phyloP scores from a whole-genome alignment of 495 filamentous ascomycete genomes.

The Aspergillus haitiensis region DNA sequence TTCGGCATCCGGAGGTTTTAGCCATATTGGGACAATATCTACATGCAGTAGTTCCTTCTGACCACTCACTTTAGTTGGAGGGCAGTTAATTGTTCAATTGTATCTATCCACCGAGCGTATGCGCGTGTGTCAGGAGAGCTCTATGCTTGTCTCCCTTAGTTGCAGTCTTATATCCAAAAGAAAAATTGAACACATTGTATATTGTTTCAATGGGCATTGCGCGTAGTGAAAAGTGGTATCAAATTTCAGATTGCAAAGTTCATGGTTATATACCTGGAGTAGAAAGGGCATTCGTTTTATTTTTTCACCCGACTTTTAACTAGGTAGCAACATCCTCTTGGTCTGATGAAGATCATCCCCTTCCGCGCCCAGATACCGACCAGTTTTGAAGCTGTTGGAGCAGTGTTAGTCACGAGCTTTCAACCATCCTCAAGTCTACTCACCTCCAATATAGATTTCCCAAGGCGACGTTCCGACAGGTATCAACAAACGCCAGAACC shows the following conservation, averaged over 20 bases:
- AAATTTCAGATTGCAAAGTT: not conserved
- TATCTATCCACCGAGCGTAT: too few species aligned
- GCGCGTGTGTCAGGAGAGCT: not conserved
- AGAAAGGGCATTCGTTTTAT: not conserved
- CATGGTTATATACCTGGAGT: not conserved
- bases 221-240: not conserved
- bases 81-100: too few species aligned
- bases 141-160: not conserved
- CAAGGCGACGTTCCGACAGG: slow-evolving; percentile 18
- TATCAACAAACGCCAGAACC: slow-evolving; percentile 18
- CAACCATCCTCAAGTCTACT: not conserved
- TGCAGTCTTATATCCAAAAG: not conserved
- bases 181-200: not conserved
- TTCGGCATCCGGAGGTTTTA: too few species aligned
- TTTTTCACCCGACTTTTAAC: not conserved
- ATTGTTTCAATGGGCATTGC: not conserved
- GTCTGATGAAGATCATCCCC: slow-evolving; percentile 5
- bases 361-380: slow-evolving; percentile 17
- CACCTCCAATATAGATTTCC: slow-evolving; percentile 20
- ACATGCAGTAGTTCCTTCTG: too few species aligned
- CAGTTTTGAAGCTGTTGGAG: slow-evolving; percentile 15
- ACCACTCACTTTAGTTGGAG: too few species aligned
- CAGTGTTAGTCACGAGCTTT: not conserved
- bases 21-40: too few species aligned
- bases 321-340: not conserved